Evolutionary conservation across 192 early-diverging fungal genomes (phyloP).

Genomic region (Spinellus fusiger): DNA sequence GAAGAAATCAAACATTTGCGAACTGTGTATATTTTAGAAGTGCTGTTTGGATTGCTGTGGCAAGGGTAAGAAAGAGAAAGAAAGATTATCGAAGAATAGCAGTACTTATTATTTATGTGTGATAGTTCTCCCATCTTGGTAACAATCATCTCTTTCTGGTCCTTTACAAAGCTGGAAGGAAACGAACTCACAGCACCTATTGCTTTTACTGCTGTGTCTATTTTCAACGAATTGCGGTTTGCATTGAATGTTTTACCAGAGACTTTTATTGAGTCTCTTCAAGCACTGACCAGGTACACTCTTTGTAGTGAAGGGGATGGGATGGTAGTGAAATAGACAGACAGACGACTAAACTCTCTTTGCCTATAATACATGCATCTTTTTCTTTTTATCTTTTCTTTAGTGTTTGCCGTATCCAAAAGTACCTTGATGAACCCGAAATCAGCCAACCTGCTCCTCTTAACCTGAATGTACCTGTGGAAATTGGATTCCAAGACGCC

Average conservation of each 20-base stretch:
- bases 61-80: constrained; percentile 26
- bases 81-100: background rate
- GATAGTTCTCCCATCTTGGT: constrained; percentile 25
- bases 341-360: too few relatives aligned
- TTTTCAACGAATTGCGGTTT: constrained; percentile 88
- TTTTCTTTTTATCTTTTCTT: background rate
- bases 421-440: constrained; percentile 41
- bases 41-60: constrained; percentile 18
- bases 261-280: constrained; percentile 62
- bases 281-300: constrained; percentile 61
- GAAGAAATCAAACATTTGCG: constrained; percentile 37
- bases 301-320: background rate
- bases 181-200: constrained; percentile 57
- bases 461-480: constrained; percentile 3
- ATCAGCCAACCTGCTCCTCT: constrained; percentile 24
- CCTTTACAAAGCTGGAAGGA: constrained; percentile 25
- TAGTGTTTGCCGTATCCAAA: constrained; percentile 40
- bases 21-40: constrained; percentile 1
- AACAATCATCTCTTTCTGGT: constrained; percentile 27
- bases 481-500: constrained; percentile 34
- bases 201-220: constrained; percentile 78
- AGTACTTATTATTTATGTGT: background rate
- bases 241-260: constrained; percentile 77
- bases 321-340: too few relatives aligned
- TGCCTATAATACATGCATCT: background rate